phyloP scores from a whole-genome alignment of 345 rosid genomes.

The Melaleuca quinquenervia region DNA sequence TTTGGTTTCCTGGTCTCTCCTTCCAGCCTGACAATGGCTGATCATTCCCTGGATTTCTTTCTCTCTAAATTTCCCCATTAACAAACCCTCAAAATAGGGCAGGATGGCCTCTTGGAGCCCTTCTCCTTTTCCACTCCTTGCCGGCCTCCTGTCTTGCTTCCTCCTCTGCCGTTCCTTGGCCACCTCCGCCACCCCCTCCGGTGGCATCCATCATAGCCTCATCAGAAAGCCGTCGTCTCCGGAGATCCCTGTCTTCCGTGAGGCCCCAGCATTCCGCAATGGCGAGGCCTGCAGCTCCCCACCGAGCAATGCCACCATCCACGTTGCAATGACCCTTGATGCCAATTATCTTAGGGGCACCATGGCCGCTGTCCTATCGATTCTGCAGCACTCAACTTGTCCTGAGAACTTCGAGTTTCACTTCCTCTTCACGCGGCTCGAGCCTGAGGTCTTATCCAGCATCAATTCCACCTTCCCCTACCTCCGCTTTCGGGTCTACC shows the following conservation, averaged over 20 bases:
- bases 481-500: constrained; percentile 23
- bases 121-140: constrained; percentile 1
- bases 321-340: constrained; percentile 43
- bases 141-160: constrained; percentile 15
- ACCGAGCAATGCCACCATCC: constrained; percentile 9
- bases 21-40: constrained; percentile 18
- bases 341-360: constrained; percentile 43
- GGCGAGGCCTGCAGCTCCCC: constrained; percentile 14
- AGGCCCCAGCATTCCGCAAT: constrained; percentile 39
- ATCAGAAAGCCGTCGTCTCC: constrained; percentile 19
- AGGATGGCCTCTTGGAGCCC: constrained; percentile 19
- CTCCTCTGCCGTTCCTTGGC: background rate
- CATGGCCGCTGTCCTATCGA: constrained; percentile 37
- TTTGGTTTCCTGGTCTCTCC: background rate
- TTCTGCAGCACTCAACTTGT: constrained; percentile 36
- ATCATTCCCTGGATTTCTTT: constrained; percentile 1
- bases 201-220: constrained; percentile 10
- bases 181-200: background rate
- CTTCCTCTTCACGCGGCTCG: constrained; percentile 18
- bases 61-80: background rate
- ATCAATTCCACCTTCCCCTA: constrained; percentile 37
- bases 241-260: constrained; percentile 21
- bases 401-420: constrained; percentile 35
- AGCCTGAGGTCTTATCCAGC: constrained; percentile 17
- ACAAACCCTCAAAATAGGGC: constrained; percentile 3